Conservation (phyloP, 1,139 yeast species). For the Protomyces gravidus region DNA sequence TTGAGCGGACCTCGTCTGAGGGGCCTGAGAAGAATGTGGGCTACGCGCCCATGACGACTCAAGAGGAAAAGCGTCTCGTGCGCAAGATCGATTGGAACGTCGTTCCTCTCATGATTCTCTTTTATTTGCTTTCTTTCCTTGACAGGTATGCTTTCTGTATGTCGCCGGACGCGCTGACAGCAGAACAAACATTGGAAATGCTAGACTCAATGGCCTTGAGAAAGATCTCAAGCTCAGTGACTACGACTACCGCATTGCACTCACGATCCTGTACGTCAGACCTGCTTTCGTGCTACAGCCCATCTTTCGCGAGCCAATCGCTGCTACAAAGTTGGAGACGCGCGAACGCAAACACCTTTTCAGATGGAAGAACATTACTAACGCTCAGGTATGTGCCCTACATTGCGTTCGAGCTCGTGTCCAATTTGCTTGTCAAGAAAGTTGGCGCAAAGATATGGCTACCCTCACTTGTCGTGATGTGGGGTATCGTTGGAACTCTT, state of each 20-base stretch:
- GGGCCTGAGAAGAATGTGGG: neutral
- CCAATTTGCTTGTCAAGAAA: slow-evolving; percentile 57
- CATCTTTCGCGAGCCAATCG: neutral
- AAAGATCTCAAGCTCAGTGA: slow-evolving; percentile 52
- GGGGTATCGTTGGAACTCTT: slow-evolving; percentile 61
- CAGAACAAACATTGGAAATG: slow-evolving; percentile 53
- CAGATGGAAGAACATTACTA: neutral
- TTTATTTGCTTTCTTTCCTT: slow-evolving; percentile 46
- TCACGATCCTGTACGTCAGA: slow-evolving; percentile 56
- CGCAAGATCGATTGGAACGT: slow-evolving; percentile 54
- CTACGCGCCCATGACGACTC: neutral
- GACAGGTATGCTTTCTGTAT: slow-evolving; percentile 5
- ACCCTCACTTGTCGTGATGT: slow-evolving; percentile 41
- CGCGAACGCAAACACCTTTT: too few species aligned
- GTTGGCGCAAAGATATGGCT: slow-evolving; percentile 65
- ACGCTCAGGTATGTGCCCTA: slow-evolving; percentile 50
- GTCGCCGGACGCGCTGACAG: too few species aligned
- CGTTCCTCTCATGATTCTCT: slow-evolving; percentile 53
- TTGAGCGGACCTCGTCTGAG: neutral
- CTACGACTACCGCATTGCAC: slow-evolving; percentile 56
- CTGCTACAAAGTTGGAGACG: neutral
- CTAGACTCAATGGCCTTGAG: slow-evolving; percentile 62
- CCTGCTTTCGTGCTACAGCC: too few species aligned
- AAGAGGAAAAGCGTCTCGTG: slow-evolving; percentile 39
- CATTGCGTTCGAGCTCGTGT: slow-evolving; percentile 58